Conservation (phyloP, 2,329 filamentous ascomycete genomes). For the Metarhizium guizhouense region DNA sequence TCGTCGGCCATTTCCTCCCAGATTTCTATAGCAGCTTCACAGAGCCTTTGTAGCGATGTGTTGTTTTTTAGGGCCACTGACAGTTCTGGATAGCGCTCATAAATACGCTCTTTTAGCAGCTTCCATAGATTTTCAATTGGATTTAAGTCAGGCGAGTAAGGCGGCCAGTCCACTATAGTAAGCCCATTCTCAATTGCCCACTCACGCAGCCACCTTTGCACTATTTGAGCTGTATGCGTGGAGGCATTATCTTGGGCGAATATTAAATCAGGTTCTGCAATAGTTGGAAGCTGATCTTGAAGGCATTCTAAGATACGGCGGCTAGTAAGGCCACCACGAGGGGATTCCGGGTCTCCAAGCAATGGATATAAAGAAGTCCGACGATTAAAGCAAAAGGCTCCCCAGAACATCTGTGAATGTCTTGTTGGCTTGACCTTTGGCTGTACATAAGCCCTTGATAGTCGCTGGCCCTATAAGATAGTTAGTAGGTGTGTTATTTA, state of each 20-base stretch:
- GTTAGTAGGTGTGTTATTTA: conserved; percentile 1
- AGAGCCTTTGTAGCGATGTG: not conserved
- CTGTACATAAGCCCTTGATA: not conserved
- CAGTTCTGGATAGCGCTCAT: conserved; percentile 3
- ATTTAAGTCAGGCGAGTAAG: conserved; percentile 7
- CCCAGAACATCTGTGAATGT: conserved; percentile 5
- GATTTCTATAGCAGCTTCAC: not conserved
- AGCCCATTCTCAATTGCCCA: not conserved
- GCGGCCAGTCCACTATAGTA: conserved; percentile 1
- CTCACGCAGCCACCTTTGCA: conserved; percentile 1
- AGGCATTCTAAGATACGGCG: conserved; percentile 6
- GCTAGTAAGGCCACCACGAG: conserved; percentile 3
- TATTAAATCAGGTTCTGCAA: conserved; percentile 4
- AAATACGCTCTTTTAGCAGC: conserved; percentile 7
- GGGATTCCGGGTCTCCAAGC: conserved; percentile 4
- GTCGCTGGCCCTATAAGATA: not conserved
- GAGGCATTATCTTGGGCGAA: conserved; percentile 9
- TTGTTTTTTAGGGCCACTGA: not conserved
- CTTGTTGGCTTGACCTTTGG: not conserved
- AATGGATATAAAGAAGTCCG: not conserved
- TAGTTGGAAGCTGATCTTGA: conserved; percentile 7
- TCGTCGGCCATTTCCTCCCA: conserved; percentile 4
- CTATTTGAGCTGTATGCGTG: not conserved
- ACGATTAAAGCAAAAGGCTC: not conserved
- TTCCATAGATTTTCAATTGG: conserved; percentile 9